These are phyloP conservation scores for Ceratocystis diversiconidia DNA, from an alignment of 2,329 filamentous ascomycete species.

Conservation along the genomic window DNA sequence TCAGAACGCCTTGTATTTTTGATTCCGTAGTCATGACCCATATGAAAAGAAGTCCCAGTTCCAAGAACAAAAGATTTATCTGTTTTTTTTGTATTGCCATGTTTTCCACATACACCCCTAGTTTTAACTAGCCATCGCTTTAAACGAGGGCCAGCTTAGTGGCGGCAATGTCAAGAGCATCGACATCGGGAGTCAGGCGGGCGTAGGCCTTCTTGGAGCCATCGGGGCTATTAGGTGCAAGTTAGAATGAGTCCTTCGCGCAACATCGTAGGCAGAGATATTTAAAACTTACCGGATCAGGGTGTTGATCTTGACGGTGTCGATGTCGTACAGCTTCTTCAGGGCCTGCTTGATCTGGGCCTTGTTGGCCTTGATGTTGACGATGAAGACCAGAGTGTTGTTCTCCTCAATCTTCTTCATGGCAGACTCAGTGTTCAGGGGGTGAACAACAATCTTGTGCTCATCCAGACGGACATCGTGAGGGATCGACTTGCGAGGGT, in stretches of 20 bases:
- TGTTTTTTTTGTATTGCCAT: slow-evolving; percentile 13
- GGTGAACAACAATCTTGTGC: slow-evolving; percentile 95
- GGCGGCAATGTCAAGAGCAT: slow-evolving; percentile 96
- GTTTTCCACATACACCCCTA: slow-evolving; percentile 14
- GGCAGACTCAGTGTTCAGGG: slow-evolving; percentile 97
- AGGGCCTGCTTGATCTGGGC: slow-evolving; percentile 95
- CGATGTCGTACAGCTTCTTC: slow-evolving; percentile 99
- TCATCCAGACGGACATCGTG: slow-evolving; percentile 85
- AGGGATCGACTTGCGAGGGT: slow-evolving; percentile 88
- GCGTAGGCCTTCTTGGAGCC: slow-evolving; percentile 98
- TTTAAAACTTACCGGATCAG: slow-evolving; percentile 63
- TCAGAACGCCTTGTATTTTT: slow-evolving; percentile 19
- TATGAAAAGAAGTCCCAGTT: slow-evolving; percentile 16
- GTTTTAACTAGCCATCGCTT: slow-evolving; percentile 25
- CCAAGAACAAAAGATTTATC: slow-evolving; percentile 18
- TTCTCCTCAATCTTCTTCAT: slow-evolving; percentile 99
- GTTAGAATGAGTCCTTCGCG: background rate
- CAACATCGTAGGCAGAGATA: slow-evolving; percentile 15
- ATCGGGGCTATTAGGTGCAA: slow-evolving; percentile 53
- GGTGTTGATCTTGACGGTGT: slow-evolving; percentile 98
- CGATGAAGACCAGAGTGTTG: slow-evolving; percentile 98
- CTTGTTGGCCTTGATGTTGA: slow-evolving; percentile 98
- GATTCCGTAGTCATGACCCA: slow-evolving; percentile 16
- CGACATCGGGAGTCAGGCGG: slow-evolving; percentile 87
- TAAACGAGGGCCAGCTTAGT: slow-evolving; percentile 98